Percentiles rank a stretch among this genome's conserved stretches.
These are phyloP conservation scores for Gardenia jasminoides DNA, from an alignment of 257 asterid species.

Conservation along the genomic window DNA sequence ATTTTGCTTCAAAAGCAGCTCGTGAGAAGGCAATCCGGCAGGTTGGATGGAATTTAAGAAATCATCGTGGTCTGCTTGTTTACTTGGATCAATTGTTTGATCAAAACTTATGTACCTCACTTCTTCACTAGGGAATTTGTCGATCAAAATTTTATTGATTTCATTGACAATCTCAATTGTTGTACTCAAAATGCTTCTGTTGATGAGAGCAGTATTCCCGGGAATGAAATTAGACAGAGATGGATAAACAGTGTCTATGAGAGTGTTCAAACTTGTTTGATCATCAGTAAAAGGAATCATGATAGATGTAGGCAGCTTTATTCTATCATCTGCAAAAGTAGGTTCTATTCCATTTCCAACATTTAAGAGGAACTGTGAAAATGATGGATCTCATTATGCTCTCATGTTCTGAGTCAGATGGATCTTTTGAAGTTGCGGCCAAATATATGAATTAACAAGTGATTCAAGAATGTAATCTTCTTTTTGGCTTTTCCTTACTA, in stretches of 20 bases:
- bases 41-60: not conserved
- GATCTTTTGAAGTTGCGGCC: not conserved
- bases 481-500: not conserved
- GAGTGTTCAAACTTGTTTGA: too few species aligned
- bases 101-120: not conserved
- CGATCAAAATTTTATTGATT: not conserved
- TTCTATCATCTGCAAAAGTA: not conserved
- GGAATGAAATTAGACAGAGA: not conserved
- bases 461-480: too few species aligned
- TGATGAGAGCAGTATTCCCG: not conserved
- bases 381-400: not conserved
- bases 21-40: not conserved
- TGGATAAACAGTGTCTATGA: too few species aligned
- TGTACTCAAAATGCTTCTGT: not conserved
- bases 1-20: not conserved
- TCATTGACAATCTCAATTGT: not conserved
- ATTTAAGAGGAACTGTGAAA: not conserved
- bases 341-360: not conserved
- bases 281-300: not conserved
- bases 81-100: not conserved
- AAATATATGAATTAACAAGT: not conserved
- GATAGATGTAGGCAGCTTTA: not conserved
- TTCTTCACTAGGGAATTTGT: too few species aligned
- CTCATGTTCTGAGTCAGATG: not conserved
- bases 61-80: not conserved